Base-by-base conservation (phyloP, 1,284 basidiomycete species). In the Tilletia horrida region DNA sequence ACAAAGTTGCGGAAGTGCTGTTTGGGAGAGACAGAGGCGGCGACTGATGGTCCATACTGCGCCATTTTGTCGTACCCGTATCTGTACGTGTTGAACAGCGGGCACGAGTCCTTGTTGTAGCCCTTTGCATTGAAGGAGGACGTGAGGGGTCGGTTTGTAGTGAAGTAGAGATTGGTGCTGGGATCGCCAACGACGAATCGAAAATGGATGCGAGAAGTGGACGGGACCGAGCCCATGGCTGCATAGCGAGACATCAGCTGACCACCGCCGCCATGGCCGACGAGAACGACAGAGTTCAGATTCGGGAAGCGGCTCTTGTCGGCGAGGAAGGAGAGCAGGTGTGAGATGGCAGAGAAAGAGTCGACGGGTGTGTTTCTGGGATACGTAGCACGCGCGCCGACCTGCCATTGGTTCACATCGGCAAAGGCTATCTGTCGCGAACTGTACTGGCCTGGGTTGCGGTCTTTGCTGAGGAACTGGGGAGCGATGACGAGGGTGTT, bases 251-350 rank as follows among this genome's bases (percentile, higher is more conserved):
- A 74, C 59, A 78, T 75, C 13, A 81, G 65, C 43, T 81, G 80
- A 6, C 71, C 80, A 35, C 80, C 80, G n/a, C 80, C 80, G 11
- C 80, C 80, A 52, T 81, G 80, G 11, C 80, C 80, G 13, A 80
- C 76, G 47, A 79, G 68, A 9, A 76, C 77, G n/a, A 81, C 63
- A n/a, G 76, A 74, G 35, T 72, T 66, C 57, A 81, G 45, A 14
- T 25, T 47, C 0, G 79, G 78, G 62, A 75, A 81, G 23, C 68
- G 66, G 16, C 67, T 63, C 4, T 44, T 23, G 63, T 80, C 69
- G 44, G 66, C 44, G 43, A 81, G 79, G 14, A 72, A 50, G 31
- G 62, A 21, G 40, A 76, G 66, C 11, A 81, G 62, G 2, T 73
- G 71, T 64, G 79, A 76, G 42, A 81, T 63, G 0, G 78, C 79